These are phyloP conservation scores for Trifolium fragiferum DNA, from an alignment of 306 rosid species.

Conservation along the genomic window DNA sequence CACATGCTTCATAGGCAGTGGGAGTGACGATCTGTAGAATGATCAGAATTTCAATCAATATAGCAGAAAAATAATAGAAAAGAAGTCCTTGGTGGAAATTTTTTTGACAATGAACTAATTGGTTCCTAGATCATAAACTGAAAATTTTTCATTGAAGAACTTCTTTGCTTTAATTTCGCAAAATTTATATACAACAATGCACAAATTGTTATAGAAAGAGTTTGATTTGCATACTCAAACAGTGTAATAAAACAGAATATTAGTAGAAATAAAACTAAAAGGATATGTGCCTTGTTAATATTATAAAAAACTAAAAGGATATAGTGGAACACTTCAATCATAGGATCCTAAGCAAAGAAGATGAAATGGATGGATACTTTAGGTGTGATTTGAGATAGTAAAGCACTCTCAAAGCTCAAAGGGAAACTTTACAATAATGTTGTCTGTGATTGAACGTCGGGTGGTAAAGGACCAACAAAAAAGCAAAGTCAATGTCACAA, in stretches of 20 bases:
- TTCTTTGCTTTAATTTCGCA: not conserved
- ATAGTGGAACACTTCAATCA: not conserved
- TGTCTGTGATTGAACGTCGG: not conserved
- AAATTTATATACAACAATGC: not conserved
- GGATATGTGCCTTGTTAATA: not conserved
- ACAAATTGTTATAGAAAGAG: not conserved
- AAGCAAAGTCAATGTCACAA: not conserved
- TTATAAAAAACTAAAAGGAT: not conserved
- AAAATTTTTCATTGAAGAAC: not conserved
- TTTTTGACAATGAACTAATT: not conserved
- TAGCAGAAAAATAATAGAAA: not conserved
- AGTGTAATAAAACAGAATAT: not conserved
- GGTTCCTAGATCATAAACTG: not conserved
- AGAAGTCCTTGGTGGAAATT: not conserved
- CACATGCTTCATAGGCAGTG: slow-evolving; percentile 65
- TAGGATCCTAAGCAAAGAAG: not conserved
- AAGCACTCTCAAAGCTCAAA: not conserved
- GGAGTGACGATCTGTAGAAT: slow-evolving; percentile 64
- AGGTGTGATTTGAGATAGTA: not conserved
- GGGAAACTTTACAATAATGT: not conserved
- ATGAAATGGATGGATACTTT: not conserved
- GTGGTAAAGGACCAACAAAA: not conserved
- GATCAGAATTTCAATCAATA: slow-evolving; percentile 38
- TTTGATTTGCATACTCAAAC: not conserved
- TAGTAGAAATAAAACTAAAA: not conserved